phyloP scores from a whole-genome alignment of 371 early-diverging fungal genomes.

The Mortierella sp. region DNA sequence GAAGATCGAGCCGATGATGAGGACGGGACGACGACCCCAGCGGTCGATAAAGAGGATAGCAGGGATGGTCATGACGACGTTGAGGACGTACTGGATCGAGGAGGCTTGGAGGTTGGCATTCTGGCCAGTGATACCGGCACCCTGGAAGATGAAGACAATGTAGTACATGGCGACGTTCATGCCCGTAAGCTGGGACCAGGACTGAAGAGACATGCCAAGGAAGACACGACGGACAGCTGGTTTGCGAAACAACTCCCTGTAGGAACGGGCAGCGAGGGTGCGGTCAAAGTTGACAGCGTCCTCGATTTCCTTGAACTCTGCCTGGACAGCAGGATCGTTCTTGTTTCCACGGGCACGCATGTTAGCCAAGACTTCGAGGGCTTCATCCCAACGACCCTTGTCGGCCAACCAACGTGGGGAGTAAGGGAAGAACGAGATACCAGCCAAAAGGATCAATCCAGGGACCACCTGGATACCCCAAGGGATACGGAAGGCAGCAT shows the following conservation, averaged over 20 bases:
- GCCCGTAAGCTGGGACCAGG: constrained; percentile 82
- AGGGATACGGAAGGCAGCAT: constrained; percentile 84
- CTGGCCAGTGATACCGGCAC: constrained; percentile 70
- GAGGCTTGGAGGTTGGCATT: constrained; percentile 73
- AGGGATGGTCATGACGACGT: constrained; percentile 79
- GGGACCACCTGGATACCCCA: constrained; percentile 86
- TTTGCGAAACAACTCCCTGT: constrained; percentile 76
- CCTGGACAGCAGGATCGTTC: constrained; percentile 66
- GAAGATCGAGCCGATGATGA: constrained; percentile 66
- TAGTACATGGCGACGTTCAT: constrained; percentile 84
- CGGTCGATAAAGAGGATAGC: constrained; percentile 81
- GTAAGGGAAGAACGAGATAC: constrained; percentile 84
- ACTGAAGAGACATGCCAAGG: constrained; percentile 79
- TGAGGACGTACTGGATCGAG: constrained; percentile 81
- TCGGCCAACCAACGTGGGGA: constrained; percentile 94
- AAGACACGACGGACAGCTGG: constrained; percentile 73
- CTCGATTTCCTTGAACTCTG: constrained; percentile 81
- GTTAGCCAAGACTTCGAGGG: constrained; percentile 75
- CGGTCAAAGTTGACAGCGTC: constrained; percentile 76
- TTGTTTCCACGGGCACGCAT: constrained; percentile 72
- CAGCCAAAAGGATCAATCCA: constrained; percentile 74
- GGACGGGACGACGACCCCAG: constrained; percentile 76
- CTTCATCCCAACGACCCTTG: constrained; percentile 77
- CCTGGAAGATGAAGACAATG: constrained; percentile 77
- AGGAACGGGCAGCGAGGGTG: constrained; percentile 73